Percentiles rank a stretch among this genome's conserved stretches.
These are phyloP conservation scores for Bromus sterilis DNA, from an alignment of 176 grass and related monocot genomes.

Conservation along the genomic window DNA sequence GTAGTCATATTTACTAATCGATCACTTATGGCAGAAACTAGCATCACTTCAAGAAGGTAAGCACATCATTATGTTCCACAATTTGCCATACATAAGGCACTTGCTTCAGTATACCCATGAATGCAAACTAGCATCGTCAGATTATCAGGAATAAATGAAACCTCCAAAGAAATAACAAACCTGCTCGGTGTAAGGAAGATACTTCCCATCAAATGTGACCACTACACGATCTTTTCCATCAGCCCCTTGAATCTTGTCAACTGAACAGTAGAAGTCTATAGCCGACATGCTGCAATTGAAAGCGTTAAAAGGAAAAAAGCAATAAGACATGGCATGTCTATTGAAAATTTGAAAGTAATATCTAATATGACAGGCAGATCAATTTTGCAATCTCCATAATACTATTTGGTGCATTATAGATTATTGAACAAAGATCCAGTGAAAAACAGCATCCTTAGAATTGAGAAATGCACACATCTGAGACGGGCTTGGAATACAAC, in stretches of 20 bases:
- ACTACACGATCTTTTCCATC: constrained; percentile 86
- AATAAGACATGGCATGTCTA: background rate
- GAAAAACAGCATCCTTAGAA: background rate
- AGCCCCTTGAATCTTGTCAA: constrained; percentile 80
- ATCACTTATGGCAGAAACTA: background rate
- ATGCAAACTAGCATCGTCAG: background rate
- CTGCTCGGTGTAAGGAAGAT: constrained; percentile 92
- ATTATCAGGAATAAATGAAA: background rate
- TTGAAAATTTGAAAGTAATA: no score
- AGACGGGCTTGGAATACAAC: background rate
- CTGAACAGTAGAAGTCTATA: constrained; percentile 93
- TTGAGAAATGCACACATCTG: background rate
- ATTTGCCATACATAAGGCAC: background rate
- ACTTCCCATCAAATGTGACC: constrained; percentile 89
- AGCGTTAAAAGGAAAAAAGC: background rate
- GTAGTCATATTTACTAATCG: background rate
- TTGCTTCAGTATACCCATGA: background rate
- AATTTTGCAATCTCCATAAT: background rate
- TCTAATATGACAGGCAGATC: background rate
- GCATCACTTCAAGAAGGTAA: background rate
- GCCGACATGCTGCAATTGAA: constrained; percentile 68
- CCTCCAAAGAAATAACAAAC: constrained; percentile 27
- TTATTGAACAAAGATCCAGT: background rate
- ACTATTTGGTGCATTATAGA: background rate
- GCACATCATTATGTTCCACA: background rate